These are phyloP conservation scores for Xylaria scruposa DNA, from an alignment of 495 filamentous ascomycete genomes.

Conservation along the genomic window DNA sequence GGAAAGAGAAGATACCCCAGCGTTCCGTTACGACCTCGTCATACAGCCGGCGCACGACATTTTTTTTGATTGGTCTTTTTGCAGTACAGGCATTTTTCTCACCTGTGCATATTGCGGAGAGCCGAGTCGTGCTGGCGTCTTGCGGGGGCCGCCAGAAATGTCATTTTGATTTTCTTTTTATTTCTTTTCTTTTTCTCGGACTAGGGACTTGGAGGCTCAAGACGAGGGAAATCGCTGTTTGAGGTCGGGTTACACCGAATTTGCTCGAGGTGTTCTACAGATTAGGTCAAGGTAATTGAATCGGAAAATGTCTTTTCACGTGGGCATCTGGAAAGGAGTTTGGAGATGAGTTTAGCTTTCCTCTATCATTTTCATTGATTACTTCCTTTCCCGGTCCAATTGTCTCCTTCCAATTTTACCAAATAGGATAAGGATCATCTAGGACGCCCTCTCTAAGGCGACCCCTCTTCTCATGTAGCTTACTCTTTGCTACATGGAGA, in stretches of 20 bases:
- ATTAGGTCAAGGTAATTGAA: slow-evolving; percentile 9
- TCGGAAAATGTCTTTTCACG: slow-evolving; percentile 18
- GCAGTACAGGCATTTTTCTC: slow-evolving; percentile 27
- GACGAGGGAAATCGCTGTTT: slow-evolving; percentile 15
- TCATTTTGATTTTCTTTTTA: background rate
- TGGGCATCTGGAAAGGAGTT: slow-evolving; percentile 29
- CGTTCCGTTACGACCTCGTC: slow-evolving; percentile 22
- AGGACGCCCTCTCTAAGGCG: background rate
- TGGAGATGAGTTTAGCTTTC: slow-evolving; percentile 11
- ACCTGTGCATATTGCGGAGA: background rate
- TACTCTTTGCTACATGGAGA: slow-evolving; percentile 2
- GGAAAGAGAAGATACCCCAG: slow-evolving; percentile 29
- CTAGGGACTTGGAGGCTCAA: slow-evolving; percentile 5
- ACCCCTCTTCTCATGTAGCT: background rate
- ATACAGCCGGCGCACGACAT: slow-evolving; percentile 26
- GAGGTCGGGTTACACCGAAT: slow-evolving; percentile 16
- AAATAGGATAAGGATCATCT: background rate
- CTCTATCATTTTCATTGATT: background rate
- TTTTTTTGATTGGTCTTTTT: slow-evolving; percentile 28
- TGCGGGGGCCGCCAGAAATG: no score
- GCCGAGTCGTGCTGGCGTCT: background rate
- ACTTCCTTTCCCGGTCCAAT: background rate
- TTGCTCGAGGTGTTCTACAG: background rate
- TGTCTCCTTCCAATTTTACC: background rate
- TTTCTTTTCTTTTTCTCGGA: slow-evolving; percentile 23